A percentile compares a stretch with the other conserved stretches of the same genome.
Conservation (phyloP, 1,284 basidiomycete species). For the Grifola frondosa region DNA sequence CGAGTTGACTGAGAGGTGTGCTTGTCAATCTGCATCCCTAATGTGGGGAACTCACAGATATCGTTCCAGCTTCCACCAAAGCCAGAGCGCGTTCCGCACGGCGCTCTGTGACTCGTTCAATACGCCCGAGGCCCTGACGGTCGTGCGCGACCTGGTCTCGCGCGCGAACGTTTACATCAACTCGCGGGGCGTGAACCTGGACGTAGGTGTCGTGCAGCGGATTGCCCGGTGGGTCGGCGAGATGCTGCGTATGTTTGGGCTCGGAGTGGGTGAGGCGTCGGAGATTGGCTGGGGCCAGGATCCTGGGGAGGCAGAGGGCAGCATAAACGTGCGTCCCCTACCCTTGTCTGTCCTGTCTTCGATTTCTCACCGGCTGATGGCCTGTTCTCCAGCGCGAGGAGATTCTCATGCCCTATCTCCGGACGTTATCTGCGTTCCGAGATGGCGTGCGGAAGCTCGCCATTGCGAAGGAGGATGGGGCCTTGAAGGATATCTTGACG, state of each 20-base stretch:
- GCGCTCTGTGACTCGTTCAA: constrained; percentile 98
- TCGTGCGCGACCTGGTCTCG: constrained; percentile 84
- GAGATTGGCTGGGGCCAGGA: constrained; percentile 77
- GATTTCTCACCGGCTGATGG: neutral
- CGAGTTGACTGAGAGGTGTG: constrained; percentile 61
- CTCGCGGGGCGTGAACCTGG: constrained; percentile 54
- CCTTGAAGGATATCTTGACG: constrained; percentile 75
- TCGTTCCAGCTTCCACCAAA: constrained; percentile 64
- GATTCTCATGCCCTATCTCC: constrained; percentile 87
- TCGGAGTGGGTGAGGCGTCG: constrained; percentile 75
- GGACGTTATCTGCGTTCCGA: constrained; percentile 86
- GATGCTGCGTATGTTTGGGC: constrained; percentile 94
- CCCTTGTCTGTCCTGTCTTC: neutral
- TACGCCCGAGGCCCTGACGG: constrained; percentile 81
- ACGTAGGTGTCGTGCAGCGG: constrained; percentile 71
- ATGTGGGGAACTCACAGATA: too few relatives aligned
- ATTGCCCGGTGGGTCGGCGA: constrained; percentile 84
- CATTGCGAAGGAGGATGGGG: constrained; percentile 66
- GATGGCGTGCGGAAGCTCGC: constrained; percentile 86
- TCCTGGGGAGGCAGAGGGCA: constrained; percentile 38
- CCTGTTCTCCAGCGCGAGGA: constrained; percentile 66
- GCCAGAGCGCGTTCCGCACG: constrained; percentile 80
- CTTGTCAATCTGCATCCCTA: constrained; percentile 11
- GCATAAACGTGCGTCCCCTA: constrained; percentile 53
- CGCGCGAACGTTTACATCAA: constrained; percentile 89